Conservation (phyloP, 441 rosid species). For the Hura crepitans region DNA sequence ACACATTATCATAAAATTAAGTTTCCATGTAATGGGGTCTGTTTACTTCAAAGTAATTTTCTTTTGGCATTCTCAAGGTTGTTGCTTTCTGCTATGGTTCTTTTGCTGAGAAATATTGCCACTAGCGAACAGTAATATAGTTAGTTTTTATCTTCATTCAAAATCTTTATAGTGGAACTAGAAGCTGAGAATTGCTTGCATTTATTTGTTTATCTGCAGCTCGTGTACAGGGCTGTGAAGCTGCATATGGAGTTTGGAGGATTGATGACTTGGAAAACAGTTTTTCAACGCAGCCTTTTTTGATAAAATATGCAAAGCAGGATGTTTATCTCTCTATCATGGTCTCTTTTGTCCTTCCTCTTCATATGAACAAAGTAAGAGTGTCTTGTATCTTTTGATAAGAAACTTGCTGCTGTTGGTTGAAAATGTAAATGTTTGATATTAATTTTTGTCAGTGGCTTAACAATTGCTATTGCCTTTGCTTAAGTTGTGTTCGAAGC, state of each 20-base stretch:
- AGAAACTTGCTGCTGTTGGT: neutral
- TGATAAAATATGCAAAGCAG: slow-evolving; percentile 78
- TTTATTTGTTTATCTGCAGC: slow-evolving; percentile 40
- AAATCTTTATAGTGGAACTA: neutral
- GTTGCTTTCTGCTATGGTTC: neutral
- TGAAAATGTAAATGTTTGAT: neutral
- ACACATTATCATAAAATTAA: too few relatives aligned
- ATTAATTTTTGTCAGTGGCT: neutral
- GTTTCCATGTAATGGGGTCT: neutral
- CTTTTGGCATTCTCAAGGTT: neutral
- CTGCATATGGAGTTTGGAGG: slow-evolving; percentile 65
- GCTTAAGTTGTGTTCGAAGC: neutral
- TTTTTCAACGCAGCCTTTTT: slow-evolving; percentile 76
- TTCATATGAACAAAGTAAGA: slow-evolving; percentile 48
- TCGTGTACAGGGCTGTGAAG: slow-evolving; percentile 50
- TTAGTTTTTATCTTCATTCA: neutral
- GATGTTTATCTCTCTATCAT: slow-evolving; percentile 65
- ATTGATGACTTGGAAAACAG: slow-evolving; percentile 74
- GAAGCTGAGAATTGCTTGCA: neutral
- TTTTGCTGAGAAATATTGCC: neutral
- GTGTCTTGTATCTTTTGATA: neutral
- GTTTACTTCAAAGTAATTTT: neutral
- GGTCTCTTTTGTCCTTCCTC: slow-evolving; percentile 67
- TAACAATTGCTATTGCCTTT: neutral
- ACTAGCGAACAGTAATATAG: neutral